Evolutionary conservation across 2,329 filamentous ascomycete species (phyloP).

Genomic region (Colletotrichum sublineola): DNA sequence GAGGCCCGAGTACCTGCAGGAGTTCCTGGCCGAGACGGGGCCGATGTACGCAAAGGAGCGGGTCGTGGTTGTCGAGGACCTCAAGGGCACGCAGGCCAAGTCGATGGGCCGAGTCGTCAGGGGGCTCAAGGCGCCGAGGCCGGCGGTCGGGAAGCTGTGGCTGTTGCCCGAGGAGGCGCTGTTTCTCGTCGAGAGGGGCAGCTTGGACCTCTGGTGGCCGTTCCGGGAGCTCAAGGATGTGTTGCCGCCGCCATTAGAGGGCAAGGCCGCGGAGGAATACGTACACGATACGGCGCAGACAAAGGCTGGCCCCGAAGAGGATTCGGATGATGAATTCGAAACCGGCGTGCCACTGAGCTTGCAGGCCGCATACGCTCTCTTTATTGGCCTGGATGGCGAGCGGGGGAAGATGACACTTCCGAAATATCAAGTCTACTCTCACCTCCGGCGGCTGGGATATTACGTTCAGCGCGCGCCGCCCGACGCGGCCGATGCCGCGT

Average conservation of each 20-base stretch:
- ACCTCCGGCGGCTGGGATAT: constrained; percentile 87
- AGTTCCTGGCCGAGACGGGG: constrained; percentile 46
- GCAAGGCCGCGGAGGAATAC: constrained; percentile 48
- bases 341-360: constrained; percentile 87
- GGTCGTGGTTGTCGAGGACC: constrained; percentile 77
- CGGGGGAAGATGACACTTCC: constrained; percentile 76
- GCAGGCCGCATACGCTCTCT: constrained; percentile 88
- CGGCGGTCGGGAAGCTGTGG: constrained; percentile 78
- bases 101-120: constrained; percentile 79
- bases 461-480: constrained; percentile 78
- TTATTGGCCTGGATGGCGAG: constrained; percentile 79
- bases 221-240: constrained; percentile 63
- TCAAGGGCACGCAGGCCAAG: constrained; percentile 79
- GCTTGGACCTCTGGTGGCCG: constrained; percentile 89
- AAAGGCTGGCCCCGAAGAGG: constrained; percentile 45
- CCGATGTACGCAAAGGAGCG: constrained; percentile 57
- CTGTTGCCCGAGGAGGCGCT: constrained; percentile 92
- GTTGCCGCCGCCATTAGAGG: constrained; percentile 52
- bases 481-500: background rate
- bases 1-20: constrained; percentile 36
- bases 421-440: constrained; percentile 88
- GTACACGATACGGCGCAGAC: constrained; percentile 43
- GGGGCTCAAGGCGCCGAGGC: constrained; percentile 64
- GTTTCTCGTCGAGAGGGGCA: constrained; percentile 89
- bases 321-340: constrained; percentile 64